A percentile compares a stretch with the other conserved stretches of the same genome.
These are phyloP conservation scores for Oryza glumipatula DNA, from an alignment of 176 grass and related monocot species.

Conservation along the genomic window DNA sequence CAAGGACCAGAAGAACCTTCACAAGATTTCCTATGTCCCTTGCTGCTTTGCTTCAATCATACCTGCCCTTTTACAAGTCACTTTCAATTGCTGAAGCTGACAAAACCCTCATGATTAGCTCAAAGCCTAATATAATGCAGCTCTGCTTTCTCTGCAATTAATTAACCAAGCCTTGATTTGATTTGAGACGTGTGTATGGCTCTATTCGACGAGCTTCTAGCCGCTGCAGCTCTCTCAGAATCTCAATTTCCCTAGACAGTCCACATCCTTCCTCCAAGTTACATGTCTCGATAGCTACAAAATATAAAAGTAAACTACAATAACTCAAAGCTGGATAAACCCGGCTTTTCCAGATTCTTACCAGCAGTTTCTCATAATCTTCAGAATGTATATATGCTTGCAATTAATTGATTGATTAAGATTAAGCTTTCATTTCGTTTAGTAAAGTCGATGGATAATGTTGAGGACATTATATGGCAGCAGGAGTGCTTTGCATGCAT, in stretches of 20 bases:
- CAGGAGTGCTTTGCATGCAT: background rate
- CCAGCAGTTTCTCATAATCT: too few relatives aligned
- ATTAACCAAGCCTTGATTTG: background rate
- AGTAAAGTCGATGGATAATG: constrained; percentile 14
- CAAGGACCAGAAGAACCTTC: constrained; percentile 49
- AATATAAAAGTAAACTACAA: too few relatives aligned
- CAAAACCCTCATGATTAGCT: constrained; percentile 11
- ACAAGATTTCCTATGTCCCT: constrained; percentile 43
- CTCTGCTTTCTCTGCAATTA: background rate
- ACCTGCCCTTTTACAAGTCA: constrained; percentile 21
- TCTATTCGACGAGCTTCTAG: accelerated
- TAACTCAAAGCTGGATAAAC: too few relatives aligned
- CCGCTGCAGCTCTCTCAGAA: too few relatives aligned
- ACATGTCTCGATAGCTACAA: too few relatives aligned
- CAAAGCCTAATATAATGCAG: background rate
- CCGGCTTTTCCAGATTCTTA: accelerated
- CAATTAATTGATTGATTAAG: constrained; percentile 1
- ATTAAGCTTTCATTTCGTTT: background rate
- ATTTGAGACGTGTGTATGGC: background rate
- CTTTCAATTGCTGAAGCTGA: background rate
- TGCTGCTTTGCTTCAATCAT: constrained; percentile 38
- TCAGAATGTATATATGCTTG: too few relatives aligned
- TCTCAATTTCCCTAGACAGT: too few relatives aligned
- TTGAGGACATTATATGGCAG: background rate
- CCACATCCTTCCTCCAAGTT: too few relatives aligned